Conservation (phyloP, 192 early-diverging fungal species). For the Dissophora globulifera region DNA sequence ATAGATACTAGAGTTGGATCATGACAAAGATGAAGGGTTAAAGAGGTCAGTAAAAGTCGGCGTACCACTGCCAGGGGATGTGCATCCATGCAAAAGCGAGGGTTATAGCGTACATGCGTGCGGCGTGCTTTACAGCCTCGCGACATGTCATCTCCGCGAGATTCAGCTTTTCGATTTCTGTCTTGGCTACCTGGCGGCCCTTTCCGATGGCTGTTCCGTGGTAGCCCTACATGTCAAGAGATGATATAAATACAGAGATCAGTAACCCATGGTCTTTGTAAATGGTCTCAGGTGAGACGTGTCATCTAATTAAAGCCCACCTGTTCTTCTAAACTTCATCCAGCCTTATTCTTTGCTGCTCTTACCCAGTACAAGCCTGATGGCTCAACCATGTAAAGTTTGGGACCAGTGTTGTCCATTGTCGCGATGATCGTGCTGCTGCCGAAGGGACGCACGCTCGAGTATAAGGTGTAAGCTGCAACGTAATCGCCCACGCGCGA, state of each 20-base stretch:
- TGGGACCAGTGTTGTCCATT: slow-evolving; percentile 84
- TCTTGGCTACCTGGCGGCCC: slow-evolving; percentile 96
- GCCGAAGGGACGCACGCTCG: slow-evolving; percentile 95
- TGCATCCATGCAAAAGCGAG: too few relatives aligned
- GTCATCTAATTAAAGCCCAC: too few relatives aligned
- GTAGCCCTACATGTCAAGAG: slow-evolving; percentile 78
- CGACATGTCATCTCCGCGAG: slow-evolving; percentile 79
- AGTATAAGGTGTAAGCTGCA: slow-evolving; percentile 97
- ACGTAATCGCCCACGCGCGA: slow-evolving; percentile 93
- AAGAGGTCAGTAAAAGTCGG: not conserved
- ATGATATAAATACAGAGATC: too few relatives aligned
- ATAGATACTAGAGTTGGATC: slow-evolving; percentile 82
- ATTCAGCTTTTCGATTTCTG: slow-evolving; percentile 98
- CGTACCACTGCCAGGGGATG: too few relatives aligned
- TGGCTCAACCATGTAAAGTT: slow-evolving; percentile 95
- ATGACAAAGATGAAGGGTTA: slow-evolving; percentile 6
- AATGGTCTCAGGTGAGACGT: too few relatives aligned
- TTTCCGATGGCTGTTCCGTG: slow-evolving; percentile 95
- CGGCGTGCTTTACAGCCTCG: slow-evolving; percentile 94
- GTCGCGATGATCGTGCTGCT: slow-evolving; percentile 84
- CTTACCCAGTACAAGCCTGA: slow-evolving; percentile 93
- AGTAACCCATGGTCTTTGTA: too few relatives aligned
- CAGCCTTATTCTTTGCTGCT: slow-evolving; percentile 2
- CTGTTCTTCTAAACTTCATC: not conserved
- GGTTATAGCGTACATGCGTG: slow-evolving; percentile 78